These are phyloP conservation scores for Blastomyces percursus DNA, from an alignment of 2,329 filamentous ascomycete genomes.

Conservation along the genomic window DNA sequence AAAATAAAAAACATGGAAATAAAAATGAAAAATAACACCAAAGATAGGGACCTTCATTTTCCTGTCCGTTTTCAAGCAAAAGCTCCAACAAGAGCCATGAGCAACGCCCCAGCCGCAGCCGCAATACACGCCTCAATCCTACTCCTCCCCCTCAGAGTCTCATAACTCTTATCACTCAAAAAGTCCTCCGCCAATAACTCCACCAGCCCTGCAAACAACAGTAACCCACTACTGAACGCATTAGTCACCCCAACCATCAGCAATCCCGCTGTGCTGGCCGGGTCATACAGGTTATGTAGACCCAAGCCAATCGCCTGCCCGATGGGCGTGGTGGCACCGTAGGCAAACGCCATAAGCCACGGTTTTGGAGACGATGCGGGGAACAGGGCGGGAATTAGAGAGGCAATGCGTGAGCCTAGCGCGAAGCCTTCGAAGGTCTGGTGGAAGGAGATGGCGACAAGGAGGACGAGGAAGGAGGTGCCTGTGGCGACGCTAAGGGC, in stretches of 20 bases:
- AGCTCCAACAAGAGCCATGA: conserved; percentile 59
- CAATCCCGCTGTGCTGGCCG: conserved; percentile 61
- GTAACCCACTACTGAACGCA: conserved; percentile 65
- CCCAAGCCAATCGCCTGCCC: conserved; percentile 73
- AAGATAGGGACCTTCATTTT: neutral
- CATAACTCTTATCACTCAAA: conserved; percentile 54
- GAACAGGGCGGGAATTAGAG: conserved; percentile 56
- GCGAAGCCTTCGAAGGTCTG: conserved; percentile 85
- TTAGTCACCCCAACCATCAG: conserved; percentile 83
- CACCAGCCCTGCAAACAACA: conserved; percentile 73
- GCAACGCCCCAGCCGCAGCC: conserved; percentile 47
- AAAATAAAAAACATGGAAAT: no score
- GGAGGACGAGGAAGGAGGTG: conserved; percentile 65
- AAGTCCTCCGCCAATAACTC: conserved; percentile 82
- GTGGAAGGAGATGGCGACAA: conserved; percentile 72
- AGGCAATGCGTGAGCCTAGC: conserved; percentile 72
- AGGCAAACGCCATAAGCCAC: conserved; percentile 56
- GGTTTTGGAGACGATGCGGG: conserved; percentile 61
- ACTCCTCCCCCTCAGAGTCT: conserved; percentile 45
- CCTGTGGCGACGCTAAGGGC: conserved; percentile 71
- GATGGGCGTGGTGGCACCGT: conserved; percentile 62
- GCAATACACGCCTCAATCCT: conserved; percentile 52
- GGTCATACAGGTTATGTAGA: conserved; percentile 70
- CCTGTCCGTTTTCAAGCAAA: conserved; percentile 40
- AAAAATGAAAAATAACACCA: neutral